Evolutionary conservation across 2,329 filamentous ascomycete genomes (phyloP), one percentile per base, ranked within the genome.

Genomic region (Colletotrichum eleusines): DNA sequence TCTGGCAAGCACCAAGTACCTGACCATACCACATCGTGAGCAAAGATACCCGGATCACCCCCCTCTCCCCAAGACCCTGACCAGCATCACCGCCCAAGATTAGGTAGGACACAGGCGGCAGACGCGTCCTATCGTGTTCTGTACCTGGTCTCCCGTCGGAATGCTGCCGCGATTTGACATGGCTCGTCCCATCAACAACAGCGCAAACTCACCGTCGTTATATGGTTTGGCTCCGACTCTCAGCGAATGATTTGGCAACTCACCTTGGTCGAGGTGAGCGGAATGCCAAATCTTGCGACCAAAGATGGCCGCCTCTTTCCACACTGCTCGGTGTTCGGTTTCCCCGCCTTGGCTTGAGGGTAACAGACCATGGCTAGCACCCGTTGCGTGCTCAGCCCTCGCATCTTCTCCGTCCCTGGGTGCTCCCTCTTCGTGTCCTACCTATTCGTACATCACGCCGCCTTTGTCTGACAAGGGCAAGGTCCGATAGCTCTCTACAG

Each of bases 91-190:
- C n/a, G 9, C 33, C 7, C 54, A 26, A 16, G 12, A 35, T 23
- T 23, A 40, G n/a, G 35, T 33, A 33, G 3, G 4, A 14, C 55
- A 60, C 38, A 60, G 55, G 61, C 67, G 40, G 44, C 48, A 54
- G 48, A 59, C 40, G 31, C 26, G 66, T 55, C 48, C 18, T 51
- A 35, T n/a, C 62, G 53, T 31, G 26, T 42, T 55, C 53, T 33
- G 9, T 46, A 33, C 61, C 12, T 18, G 7, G 33, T 42, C 55
- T 42, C 40, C 55, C 38, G 33, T 61, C 44, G 44, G 48, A 63
- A 63, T 40, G 23, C 23, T 54, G 60, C 14, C 38, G 54, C 50
- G 40, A 68, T 57, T 57, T 57, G 65, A 63, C 59, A 57, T 63
- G 33, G 40, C 42, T 63, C 65, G 12, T 68, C 65, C 53, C 48